Percentiles rank a stretch among this genome's conserved stretches.
Evolutionary conservation across 139 green algal species (phyloP).

Genomic region (Micromonas commoda): DNA sequence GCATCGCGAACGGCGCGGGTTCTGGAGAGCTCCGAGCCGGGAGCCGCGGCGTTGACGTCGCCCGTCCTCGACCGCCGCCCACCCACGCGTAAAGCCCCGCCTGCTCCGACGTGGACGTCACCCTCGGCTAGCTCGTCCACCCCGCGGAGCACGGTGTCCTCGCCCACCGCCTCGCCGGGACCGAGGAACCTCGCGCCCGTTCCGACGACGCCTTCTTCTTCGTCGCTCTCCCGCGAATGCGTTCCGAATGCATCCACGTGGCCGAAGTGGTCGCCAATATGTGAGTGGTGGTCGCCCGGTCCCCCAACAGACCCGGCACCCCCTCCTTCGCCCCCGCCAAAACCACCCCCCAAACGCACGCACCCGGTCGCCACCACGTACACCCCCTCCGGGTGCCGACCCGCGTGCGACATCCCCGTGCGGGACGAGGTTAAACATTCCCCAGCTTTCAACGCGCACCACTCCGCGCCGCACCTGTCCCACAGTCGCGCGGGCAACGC

Average conservation of each 20-base stretch:
- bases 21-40: neutral
- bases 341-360: neutral
- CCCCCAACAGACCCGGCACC: neutral
- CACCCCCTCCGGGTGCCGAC: neutral
- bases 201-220: neutral
- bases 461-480: constrained; percentile 3
- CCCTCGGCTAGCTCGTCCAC: neutral
- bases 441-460: neutral
- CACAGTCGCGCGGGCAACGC: neutral
- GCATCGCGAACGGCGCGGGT: constrained; percentile 9
- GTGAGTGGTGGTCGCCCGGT: no score
- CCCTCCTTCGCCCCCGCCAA: neutral
- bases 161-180: constrained; percentile 1
- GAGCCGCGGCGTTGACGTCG: no score
- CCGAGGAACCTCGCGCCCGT: neutral
- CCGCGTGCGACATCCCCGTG: neutral
- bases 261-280: no score
- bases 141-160: neutral
- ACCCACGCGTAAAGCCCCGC: no score
- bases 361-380: constrained; percentile 4
- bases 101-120: no score
- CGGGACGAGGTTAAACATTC: neutral
- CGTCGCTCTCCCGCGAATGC: no score
- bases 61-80: no score
- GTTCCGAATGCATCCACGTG: no score